phyloP scores from a whole-genome alignment of 2,329 filamentous ascomycete genomes.

The Diaporthe caulivora region DNA sequence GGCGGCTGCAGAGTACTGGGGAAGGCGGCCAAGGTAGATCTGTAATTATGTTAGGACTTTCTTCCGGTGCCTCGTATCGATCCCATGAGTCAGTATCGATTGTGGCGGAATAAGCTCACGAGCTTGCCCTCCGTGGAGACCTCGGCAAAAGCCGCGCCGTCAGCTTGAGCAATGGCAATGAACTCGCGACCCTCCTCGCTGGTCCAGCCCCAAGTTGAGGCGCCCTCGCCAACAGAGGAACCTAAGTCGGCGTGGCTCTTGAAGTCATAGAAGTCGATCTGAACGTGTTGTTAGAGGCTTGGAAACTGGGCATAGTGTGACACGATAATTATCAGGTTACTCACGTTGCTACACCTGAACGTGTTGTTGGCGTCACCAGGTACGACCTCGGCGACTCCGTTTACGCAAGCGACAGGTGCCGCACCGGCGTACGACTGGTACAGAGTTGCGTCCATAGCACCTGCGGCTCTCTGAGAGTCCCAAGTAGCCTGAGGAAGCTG shows the following conservation, averaged over 20 bases:
- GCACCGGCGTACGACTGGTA: constrained; percentile 25
- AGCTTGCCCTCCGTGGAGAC: constrained; percentile 58
- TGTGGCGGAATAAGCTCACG: not conserved
- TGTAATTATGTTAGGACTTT: not conserved
- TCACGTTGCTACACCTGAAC: constrained; percentile 61
- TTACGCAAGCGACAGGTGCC: constrained; percentile 49
- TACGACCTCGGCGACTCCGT: constrained; percentile 58
- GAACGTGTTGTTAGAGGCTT: not conserved
- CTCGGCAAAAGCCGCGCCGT: constrained; percentile 64
- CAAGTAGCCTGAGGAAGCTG: constrained; percentile 1
- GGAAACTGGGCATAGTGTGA: not conserved
- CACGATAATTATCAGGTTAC: not conserved
- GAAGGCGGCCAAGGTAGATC: constrained; percentile 59
- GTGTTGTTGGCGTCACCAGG: constrained; percentile 60
- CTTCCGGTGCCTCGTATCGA: too few species aligned
- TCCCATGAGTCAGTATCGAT: not conserved
- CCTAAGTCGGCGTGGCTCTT: constrained; percentile 66
- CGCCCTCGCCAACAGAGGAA: constrained; percentile 52
- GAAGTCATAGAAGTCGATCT: constrained; percentile 66
- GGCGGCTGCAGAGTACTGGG: constrained; percentile 52
- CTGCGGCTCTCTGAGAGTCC: constrained; percentile 22
- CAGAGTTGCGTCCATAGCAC: constrained; percentile 7
- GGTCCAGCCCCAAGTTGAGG: constrained; percentile 62
- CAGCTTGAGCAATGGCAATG: constrained; percentile 60
- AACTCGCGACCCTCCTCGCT: constrained; percentile 62